Evolutionary conservation across 2,329 filamentous ascomycete species (phyloP), one percentile per base, ranked within the genome.

Genomic region (Cladophialophora yegresii): DNA sequence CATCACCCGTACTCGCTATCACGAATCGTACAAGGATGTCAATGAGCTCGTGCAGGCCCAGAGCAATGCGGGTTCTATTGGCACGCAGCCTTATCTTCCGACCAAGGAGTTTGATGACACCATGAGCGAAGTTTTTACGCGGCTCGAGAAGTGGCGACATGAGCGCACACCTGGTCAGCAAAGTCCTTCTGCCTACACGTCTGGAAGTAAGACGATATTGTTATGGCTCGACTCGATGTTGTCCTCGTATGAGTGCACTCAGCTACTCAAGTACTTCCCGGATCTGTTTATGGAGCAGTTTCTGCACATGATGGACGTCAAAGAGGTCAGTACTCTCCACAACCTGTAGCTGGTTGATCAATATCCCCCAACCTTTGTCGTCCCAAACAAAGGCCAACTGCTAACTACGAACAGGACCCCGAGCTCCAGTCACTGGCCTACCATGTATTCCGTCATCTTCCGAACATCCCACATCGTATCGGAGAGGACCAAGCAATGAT

Each of bases 271-370:
- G 3, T 98, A 97, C 84, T 98, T 99, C 81, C 90, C 92, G 0
- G 85, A 90, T 40, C 83, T 89, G 0, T 93, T 98, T 73, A 95
- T 96, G 76, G 91, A 95, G 72, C 91, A 97, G 75, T 85, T 99
- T 13, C 81, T 99, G 58, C 93, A 99, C 81, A 99, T 99, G 95
- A 99, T 99, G 93, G 95, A 99, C 74, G 92, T 99, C 75, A 98
- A 98, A 77, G 95, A 99, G 47, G 47, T 50, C 20, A 50, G 23
- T 50, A 16, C 20, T 22, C 1, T 28, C 47, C 22, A 50, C 1
- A 26, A 2, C 22, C 22, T 50, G 20, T 22, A 26, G 20, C 20
- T 13, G 23, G 20, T 28, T 16, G 4, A n/a, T 16, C 36, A 43
- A 16, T 4, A 43, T 16, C n/a, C 36, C 36, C 16, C 13, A n/a